Conservation (phyloP, 2,329 filamentous ascomycete genomes). For the Aspergillus latus region DNA sequence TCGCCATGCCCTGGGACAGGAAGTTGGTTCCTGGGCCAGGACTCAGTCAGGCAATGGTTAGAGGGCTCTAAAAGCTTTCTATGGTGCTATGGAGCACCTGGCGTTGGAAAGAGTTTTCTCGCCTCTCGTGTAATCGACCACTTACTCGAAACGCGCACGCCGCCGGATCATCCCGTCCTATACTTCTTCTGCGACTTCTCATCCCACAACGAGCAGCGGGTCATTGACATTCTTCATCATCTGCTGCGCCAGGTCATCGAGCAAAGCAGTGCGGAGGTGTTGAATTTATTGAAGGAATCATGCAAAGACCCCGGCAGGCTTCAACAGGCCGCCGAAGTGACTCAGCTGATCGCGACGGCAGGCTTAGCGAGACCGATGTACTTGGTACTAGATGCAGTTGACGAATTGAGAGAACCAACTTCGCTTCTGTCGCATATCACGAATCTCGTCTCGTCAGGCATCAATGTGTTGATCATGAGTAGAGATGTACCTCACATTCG, state of each 20-base stretch:
- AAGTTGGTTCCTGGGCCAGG: background rate
- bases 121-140: background rate
- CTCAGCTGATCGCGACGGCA: background rate
- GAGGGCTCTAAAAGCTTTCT: background rate
- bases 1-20: constrained; percentile 8
- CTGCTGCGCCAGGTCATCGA: background rate
- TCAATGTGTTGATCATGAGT: background rate
- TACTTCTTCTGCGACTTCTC: constrained; percentile 14
- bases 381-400: constrained; percentile 2
- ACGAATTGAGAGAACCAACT: background rate
- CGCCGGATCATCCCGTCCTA: background rate
- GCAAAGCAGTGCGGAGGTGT: background rate
- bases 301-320: background rate
- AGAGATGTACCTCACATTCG: constrained; percentile 6
- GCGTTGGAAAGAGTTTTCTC: constrained; percentile 6
- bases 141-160: background rate
- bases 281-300: background rate
- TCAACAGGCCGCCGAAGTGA: background rate
- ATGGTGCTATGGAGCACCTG: constrained; percentile 12
- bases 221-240: background rate
- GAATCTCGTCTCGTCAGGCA: background rate
- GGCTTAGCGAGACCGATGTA: background rate
- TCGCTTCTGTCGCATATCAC: background rate
- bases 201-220: constrained; percentile 5
- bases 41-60: background rate